Conservation (phyloP, 352 stramenopile genomes). For the Globisporangium spiculum region DNA sequence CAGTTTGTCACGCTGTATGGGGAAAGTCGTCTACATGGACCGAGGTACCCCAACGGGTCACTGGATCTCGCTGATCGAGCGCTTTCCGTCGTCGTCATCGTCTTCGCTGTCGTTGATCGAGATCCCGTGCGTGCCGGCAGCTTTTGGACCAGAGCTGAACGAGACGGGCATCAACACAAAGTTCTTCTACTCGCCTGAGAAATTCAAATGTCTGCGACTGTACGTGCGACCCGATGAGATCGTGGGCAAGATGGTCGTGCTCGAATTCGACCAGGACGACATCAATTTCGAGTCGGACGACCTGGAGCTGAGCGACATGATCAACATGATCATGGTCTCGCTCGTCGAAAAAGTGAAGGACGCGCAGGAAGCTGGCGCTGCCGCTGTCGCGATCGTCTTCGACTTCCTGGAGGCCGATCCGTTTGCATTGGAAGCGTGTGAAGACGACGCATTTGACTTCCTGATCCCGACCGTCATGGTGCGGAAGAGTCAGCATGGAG, state of each 20-base stretch:
- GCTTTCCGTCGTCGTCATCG: slow-evolving; percentile 11
- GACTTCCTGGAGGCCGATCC: slow-evolving; percentile 68
- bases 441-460: slow-evolving; percentile 56
- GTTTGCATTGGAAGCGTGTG: slow-evolving; percentile 50
- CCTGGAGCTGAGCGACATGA: slow-evolving; percentile 56
- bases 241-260: slow-evolving; percentile 58
- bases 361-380: slow-evolving; percentile 52
- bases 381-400: slow-evolving; percentile 59
- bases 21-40: slow-evolving; percentile 55
- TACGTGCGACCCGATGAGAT: slow-evolving; percentile 71
- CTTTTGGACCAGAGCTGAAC: slow-evolving; percentile 46
- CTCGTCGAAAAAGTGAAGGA: slow-evolving; percentile 76
- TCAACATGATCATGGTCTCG: slow-evolving; percentile 59
- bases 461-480: slow-evolving; percentile 68
- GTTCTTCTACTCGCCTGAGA: slow-evolving; percentile 67
- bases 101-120: slow-evolving; percentile 30
- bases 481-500: slow-evolving; percentile 49
- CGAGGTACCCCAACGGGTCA: slow-evolving; percentile 50
- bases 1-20: slow-evolving; percentile 35
- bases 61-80: slow-evolving; percentile 49
- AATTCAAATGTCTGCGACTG: slow-evolving; percentile 50
- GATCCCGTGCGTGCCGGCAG: slow-evolving; percentile 53
- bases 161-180: slow-evolving; percentile 34
- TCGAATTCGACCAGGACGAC: slow-evolving; percentile 66
- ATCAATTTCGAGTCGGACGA: slow-evolving; percentile 48